A percentile compares a stretch with the other conserved stretches of the same genome.
phyloP scores from a whole-genome alignment of 2,329 filamentous ascomycete genomes.

The Colletotrichum lupini region DNA sequence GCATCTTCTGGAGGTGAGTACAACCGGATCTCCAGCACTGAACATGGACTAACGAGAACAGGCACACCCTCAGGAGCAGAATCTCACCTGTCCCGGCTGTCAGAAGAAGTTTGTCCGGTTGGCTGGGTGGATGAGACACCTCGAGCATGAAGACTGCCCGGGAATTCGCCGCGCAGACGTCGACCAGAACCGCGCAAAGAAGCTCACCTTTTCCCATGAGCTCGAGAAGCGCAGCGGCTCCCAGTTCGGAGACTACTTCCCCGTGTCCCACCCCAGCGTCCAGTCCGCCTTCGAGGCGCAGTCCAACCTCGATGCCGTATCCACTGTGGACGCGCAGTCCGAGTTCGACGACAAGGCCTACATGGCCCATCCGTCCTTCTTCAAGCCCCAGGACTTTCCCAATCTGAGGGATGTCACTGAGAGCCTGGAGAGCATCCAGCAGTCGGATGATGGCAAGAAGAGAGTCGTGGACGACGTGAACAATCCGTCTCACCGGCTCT shows the following conservation, averaged over 20 bases:
- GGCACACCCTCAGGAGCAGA: conserved; percentile 52
- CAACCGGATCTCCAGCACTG: not conserved
- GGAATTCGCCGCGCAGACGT: conserved; percentile 47
- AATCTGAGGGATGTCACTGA: conserved; percentile 29
- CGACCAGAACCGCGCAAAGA: conserved; percentile 48
- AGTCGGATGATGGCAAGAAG: conserved; percentile 36
- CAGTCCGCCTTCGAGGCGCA: conserved; percentile 8
- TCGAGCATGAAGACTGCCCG: conserved; percentile 55
- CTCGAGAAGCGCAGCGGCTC: conserved; percentile 39
- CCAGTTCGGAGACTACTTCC: conserved; percentile 37
- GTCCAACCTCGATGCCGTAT: not conserved
- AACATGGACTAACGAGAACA: conserved; percentile 36
- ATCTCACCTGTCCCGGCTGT: conserved; percentile 61
- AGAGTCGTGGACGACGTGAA: conserved; percentile 40
- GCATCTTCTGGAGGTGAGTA: conserved; percentile 42
- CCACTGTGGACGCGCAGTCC: conserved; percentile 1
- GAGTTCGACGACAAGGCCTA: conserved; percentile 19
- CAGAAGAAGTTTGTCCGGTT: conserved; percentile 49
- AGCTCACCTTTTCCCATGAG: conserved; percentile 47
- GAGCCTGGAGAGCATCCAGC: conserved; percentile 41
- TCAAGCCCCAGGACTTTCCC: conserved; percentile 30
- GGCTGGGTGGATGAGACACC: conserved; percentile 54
- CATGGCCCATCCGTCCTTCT: conserved; percentile 28
- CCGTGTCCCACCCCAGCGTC: conserved; percentile 13
- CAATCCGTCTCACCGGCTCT: conserved; percentile 60